phyloP scores from a whole-genome alignment of 495 filamentous ascomycete species.

The Lentithecium fluviatile region DNA sequence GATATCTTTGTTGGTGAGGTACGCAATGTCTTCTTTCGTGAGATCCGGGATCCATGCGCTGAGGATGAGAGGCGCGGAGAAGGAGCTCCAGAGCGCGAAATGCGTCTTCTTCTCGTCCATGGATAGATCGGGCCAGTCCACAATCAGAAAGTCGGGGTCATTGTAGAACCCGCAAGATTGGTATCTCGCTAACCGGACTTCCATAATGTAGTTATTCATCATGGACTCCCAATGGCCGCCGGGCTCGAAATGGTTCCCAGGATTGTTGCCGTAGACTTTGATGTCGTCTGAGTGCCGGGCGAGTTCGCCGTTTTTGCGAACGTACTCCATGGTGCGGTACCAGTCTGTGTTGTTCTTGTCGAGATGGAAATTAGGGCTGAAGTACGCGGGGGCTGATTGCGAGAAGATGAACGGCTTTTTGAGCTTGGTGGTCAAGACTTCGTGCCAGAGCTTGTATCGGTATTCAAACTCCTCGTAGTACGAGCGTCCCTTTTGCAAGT shows the following conservation, averaged over 20 bases:
- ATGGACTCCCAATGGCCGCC: conserved; percentile 45
- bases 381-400: conserved; percentile 48
- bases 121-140: conserved; percentile 44
- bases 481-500: conserved; percentile 29
- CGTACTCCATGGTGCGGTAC: conserved; percentile 47
- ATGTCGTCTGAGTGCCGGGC: conserved; percentile 50
- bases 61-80: conserved; percentile 47
- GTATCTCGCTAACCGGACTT: conserved; percentile 45
- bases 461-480: conserved; percentile 41
- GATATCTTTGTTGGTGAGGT: conserved; percentile 44
- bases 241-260: conserved; percentile 36
- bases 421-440: conserved; percentile 39
- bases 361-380: conserved; percentile 30
- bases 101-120: conserved; percentile 46
- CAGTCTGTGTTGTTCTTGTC: conserved; percentile 43
- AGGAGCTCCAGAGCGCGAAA: conserved; percentile 48
- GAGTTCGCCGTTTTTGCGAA: conserved; percentile 44
- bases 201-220: conserved; percentile 46
- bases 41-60: conserved; percentile 46
- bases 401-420: conserved; percentile 46
- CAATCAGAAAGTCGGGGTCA: conserved; percentile 50
- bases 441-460: conserved; percentile 44
- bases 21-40: conserved; percentile 39
- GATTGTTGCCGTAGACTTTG: conserved; percentile 40
- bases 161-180: conserved; percentile 49